A percentile compares a stretch with the other conserved stretches of the same genome.
Conservation (phyloP, 2,329 filamentous ascomycete genomes). For the Colletotrichum theobromicola region DNA sequence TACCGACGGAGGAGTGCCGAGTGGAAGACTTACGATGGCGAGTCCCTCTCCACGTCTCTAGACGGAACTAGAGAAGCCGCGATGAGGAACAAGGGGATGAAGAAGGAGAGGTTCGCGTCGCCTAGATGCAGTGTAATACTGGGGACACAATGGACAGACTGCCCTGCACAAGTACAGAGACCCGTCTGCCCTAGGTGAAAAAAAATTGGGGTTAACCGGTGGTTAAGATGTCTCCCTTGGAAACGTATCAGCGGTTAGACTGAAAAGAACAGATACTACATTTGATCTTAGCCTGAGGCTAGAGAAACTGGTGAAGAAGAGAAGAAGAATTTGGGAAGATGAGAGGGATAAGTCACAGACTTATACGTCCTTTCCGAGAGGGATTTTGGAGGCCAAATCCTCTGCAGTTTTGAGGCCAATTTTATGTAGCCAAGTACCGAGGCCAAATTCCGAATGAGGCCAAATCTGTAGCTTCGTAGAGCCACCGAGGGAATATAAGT, state of each 20-base stretch:
- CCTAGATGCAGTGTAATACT: constrained; percentile 1
- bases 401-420: neutral
- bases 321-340: neutral
- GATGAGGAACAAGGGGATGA: neutral
- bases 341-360: neutral
- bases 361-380: neutral
- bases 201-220: neutral
- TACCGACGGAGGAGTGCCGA: neutral
- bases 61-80: neutral
- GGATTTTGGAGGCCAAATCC: neutral
- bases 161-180: neutral
- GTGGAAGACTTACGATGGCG: neutral
- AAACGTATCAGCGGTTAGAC: neutral
- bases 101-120: neutral
- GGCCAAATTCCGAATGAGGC: neutral
- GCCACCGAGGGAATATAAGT: neutral
- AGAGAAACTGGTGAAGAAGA: constrained; percentile 24
- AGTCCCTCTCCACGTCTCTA: neutral
- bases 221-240: neutral
- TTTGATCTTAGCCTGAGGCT: constrained; percentile 24
- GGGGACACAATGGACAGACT: neutral
- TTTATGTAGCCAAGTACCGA: neutral
- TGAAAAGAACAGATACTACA: constrained; percentile 10
- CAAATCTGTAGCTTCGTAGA: neutral
- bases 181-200: neutral